Conservation (phyloP, 768 basidiomycete genomes). For the Clavaria fumosa region DNA sequence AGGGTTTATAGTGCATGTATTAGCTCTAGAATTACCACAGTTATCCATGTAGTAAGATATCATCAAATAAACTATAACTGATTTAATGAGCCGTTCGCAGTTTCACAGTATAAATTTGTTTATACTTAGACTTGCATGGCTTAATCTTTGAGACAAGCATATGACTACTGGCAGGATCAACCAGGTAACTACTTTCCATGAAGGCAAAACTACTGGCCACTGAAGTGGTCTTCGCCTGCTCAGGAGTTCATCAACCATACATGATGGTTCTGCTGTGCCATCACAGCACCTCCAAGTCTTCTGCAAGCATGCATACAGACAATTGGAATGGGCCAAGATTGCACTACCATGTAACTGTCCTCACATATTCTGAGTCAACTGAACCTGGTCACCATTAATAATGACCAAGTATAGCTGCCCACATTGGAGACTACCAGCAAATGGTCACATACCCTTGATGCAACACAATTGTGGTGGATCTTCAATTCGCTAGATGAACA, state of each 20-base stretch:
- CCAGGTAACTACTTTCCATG: slow-evolving; percentile 53
- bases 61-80: slow-evolving; percentile 60
- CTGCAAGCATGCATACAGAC: slow-evolving; percentile 4
- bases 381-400: slow-evolving; percentile 6
- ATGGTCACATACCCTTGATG: slow-evolving; percentile 14
- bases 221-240: slow-evolving; percentile 6
- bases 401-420: slow-evolving; percentile 22
- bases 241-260: slow-evolving; percentile 7
- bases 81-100: slow-evolving; percentile 61
- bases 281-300: background rate
- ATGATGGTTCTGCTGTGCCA: slow-evolving; percentile 1
- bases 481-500: slow-evolving; percentile 21
- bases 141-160: slow-evolving; percentile 78
- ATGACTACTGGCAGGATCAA: slow-evolving; percentile 78
- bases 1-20: slow-evolving; percentile 56
- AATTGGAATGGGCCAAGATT: slow-evolving; percentile 6
- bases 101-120: slow-evolving; percentile 50
- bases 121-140: slow-evolving; percentile 74
- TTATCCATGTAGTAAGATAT: slow-evolving; percentile 53
- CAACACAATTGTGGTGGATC: slow-evolving; percentile 21
- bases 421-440: slow-evolving; percentile 25
- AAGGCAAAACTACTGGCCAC: slow-evolving; percentile 7
- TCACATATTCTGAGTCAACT: slow-evolving; percentile 21
- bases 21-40: slow-evolving; percentile 58
- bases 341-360: slow-evolving; percentile 23